Base-by-base conservation (phyloP, 108 stramenopile species). In the Schizochytrium sp. region DNA sequence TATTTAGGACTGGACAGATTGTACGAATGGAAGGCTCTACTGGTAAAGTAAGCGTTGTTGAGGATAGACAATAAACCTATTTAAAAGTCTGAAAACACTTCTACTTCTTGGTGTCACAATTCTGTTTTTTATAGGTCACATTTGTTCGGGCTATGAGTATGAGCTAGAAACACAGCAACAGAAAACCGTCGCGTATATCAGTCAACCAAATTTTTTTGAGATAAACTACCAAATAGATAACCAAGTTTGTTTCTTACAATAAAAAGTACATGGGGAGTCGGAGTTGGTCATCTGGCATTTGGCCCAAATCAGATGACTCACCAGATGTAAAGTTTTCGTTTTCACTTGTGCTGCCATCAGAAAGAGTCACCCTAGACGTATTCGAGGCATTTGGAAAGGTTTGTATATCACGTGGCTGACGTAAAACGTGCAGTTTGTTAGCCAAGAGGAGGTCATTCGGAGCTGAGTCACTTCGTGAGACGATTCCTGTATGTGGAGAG, bases 181-280 rank as follows among this genome's bases (percentile, higher is more conserved):
- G 28, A 28, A 28, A 28, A 28, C 28, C 28, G 28, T 28, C 28
- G 28, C 28, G 28, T 28, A 59, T 19, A 59, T 17, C 15, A 0
- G 0, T n/a, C 17, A 60, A 60, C 1, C 19, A 60, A 60, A 69
- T 7, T 44, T 69, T 7, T 38, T 69, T 44, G 12, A 69, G 64
- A 5, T 38, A 8, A 38, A 69, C 42, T 12, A 69, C 19, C 2
- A 69, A 13, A 69, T 1, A 58, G 57, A 15, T 0, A 58, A 58
- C 13, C 10, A 15, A 15, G 57, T 15, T 58, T 58, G 57, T 69
- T 38, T 38, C 8, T 69, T 44, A 69, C 12, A 69, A 38, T 2
- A 69, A 44, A 44, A 69, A 69, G 64, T 69, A 69, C 64, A 69
- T 69, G 12, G 64, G 64, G 12, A 69, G 64, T 7, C 64, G 64